These are phyloP conservation scores for Aspergillus sp. DNA, from an alignment of 2,329 filamentous ascomycete genomes.

Conservation along the genomic window DNA sequence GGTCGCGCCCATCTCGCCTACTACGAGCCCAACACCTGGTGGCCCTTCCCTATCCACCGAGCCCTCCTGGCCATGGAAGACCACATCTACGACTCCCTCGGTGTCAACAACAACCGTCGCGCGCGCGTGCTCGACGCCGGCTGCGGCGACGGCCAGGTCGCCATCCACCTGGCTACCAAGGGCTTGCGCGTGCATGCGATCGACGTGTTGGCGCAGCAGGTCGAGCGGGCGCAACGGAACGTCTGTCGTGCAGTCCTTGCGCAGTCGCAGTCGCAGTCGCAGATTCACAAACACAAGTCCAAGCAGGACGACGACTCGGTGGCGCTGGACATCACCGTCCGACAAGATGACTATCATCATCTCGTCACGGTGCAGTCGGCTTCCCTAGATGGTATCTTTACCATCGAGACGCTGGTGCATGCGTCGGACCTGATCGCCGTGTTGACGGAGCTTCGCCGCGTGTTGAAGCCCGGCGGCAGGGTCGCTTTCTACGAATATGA, in stretches of 20 bases:
- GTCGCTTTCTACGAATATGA: slow-evolving; percentile 51
- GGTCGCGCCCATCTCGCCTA: slow-evolving; percentile 52
- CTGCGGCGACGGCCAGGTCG: slow-evolving; percentile 53
- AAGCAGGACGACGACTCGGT: neutral
- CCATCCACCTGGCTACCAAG: slow-evolving; percentile 46
- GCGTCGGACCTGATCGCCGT: slow-evolving; percentile 46
- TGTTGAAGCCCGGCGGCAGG: slow-evolving; percentile 47
- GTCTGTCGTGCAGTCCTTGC: neutral
- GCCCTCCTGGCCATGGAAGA: slow-evolving; percentile 53
- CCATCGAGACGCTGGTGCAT: slow-evolving; percentile 55
- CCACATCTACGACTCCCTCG: slow-evolving; percentile 41
- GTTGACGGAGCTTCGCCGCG: slow-evolving; percentile 45
- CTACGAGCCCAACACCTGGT: slow-evolving; percentile 45
- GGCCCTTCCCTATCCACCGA: slow-evolving; percentile 47
- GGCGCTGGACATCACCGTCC: slow-evolving; percentile 29
- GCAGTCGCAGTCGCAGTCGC: neutral
- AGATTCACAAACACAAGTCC: neutral
- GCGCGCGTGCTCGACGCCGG: slow-evolving; percentile 52
- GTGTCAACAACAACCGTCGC: slow-evolving; percentile 31
- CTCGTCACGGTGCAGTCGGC: slow-evolving; percentile 37
- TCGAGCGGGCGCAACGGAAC: slow-evolving; percentile 37
- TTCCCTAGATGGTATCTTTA: slow-evolving; percentile 51
- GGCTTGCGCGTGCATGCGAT: slow-evolving; percentile 47
- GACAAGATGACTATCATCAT: slow-evolving; percentile 51
- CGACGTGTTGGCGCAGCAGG: slow-evolving; percentile 50